phyloP scores from a whole-genome alignment of 768 basidiomycete genomes.

The Tricholoma sp. region DNA sequence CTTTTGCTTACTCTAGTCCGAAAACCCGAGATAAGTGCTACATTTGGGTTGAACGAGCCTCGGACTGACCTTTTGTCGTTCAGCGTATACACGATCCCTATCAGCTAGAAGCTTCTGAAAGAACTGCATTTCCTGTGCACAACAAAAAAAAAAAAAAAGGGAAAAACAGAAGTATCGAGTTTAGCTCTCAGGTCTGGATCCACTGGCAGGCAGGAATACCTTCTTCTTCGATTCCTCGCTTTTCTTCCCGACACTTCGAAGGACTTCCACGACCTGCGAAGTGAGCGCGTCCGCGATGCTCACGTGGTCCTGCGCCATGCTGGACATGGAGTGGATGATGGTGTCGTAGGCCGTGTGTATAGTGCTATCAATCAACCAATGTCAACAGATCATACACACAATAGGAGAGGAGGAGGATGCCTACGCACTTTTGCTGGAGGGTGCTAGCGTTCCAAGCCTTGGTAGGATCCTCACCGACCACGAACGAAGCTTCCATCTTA shows the following conservation, averaged over 20 bases:
- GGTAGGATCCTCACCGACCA: slow-evolving; percentile 65
- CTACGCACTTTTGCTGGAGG: slow-evolving; percentile 49
- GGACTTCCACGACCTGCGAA: slow-evolving; percentile 56
- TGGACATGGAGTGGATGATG: slow-evolving; percentile 56
- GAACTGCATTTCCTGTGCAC: slow-evolving; percentile 67
- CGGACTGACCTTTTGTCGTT: slow-evolving; percentile 60
- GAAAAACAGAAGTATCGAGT: no score
- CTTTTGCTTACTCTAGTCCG: slow-evolving; percentile 56
- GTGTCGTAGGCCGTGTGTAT: slow-evolving; percentile 66
- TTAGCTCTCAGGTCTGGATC: no score
- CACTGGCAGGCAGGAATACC: slow-evolving; percentile 26
- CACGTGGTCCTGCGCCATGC: slow-evolving; percentile 64
- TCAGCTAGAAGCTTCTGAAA: slow-evolving; percentile 69
- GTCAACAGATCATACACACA: slow-evolving; percentile 1
- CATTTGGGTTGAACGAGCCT: not conserved
- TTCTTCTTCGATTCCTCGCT: slow-evolving; percentile 69
- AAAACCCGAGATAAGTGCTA: no score
- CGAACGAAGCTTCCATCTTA: slow-evolving; percentile 47
- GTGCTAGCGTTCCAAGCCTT: slow-evolving; percentile 52
- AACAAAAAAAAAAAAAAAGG: no score
- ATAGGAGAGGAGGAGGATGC: not conserved
- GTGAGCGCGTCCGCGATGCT: slow-evolving; percentile 58
- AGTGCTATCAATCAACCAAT: slow-evolving; percentile 42
- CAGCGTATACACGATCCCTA: slow-evolving; percentile 60
- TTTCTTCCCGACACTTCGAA: slow-evolving; percentile 54